Evolutionary conservation across 148 eudicot species (phyloP).

Genomic region (Nyssa sinensis): DNA sequence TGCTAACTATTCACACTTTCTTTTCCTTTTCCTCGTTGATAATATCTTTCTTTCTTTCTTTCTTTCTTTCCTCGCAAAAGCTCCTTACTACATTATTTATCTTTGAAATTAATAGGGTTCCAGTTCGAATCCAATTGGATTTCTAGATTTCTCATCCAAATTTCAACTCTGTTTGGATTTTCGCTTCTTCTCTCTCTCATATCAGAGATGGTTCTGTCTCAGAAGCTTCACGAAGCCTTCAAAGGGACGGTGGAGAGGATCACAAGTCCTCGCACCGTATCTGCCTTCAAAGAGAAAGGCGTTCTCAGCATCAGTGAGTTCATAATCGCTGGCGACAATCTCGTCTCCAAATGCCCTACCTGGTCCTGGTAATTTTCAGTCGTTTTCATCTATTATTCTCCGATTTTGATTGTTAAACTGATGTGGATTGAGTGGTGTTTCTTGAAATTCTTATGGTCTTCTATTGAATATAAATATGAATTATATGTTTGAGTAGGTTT

Average conservation of each 20-base stretch:
- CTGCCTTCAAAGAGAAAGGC: slow-evolving; percentile 96
- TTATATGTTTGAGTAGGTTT: not conserved
- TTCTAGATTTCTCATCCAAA: not conserved
- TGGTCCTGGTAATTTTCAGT: slow-evolving; percentile 79
- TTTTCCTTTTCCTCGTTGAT: too few species aligned
- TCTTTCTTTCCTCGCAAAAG: too few species aligned
- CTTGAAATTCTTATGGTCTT: not conserved
- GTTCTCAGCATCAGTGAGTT: slow-evolving; percentile 87
- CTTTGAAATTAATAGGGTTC: too few species aligned
- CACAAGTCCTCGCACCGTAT: slow-evolving; percentile 78
- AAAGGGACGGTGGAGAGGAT: slow-evolving; percentile 90
- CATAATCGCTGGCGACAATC: slow-evolving; percentile 88
- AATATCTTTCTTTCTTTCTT: too few species aligned
- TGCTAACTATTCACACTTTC: too few species aligned
- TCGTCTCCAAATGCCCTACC: slow-evolving; percentile 95
- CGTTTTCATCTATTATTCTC: not conserved
- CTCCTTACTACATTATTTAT: too few species aligned
- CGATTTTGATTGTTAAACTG: not conserved
- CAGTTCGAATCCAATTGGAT: not conserved
- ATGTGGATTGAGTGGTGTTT: not conserved
- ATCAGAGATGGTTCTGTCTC: slow-evolving; percentile 57
- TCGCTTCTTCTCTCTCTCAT: not conserved
- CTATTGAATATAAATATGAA: not conserved
- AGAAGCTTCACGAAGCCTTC: slow-evolving; percentile 84
- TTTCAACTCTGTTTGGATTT: not conserved